Conservation (phyloP, 202 grass and related monocot genomes). For the Brachypodium distachyon region DNA sequence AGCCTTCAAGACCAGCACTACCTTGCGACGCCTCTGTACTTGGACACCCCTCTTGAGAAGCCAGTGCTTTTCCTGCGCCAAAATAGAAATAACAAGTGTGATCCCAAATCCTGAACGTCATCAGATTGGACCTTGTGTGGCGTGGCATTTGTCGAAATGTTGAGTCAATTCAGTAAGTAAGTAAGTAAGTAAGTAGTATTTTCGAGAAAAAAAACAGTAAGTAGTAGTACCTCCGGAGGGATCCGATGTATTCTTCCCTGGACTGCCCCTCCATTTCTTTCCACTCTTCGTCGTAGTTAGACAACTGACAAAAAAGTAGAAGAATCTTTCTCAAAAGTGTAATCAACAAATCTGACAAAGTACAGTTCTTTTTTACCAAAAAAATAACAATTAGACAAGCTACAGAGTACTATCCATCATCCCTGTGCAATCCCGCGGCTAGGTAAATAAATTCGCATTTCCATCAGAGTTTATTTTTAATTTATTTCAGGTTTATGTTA, state of each 20-base stretch:
- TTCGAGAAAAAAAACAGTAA: no score
- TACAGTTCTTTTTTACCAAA: background rate
- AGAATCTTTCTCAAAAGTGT: background rate
- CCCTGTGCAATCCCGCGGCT: no score
- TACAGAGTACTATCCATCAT: background rate
- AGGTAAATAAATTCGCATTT: no score
- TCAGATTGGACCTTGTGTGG: background rate
- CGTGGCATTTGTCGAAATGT: background rate
- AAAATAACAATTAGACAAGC: no score
- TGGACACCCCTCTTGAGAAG: conserved; percentile 84
- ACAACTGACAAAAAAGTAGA: conserved; percentile 27
- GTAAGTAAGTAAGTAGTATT: no score
- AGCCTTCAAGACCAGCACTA: background rate
- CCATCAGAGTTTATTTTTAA: no score
- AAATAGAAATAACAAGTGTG: background rate
- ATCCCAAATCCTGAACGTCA: no score
- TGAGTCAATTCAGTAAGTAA: background rate
- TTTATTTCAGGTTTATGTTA: no score
- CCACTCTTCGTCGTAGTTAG: conserved; percentile 50
- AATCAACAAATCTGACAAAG: background rate
- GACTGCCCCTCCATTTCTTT: conserved; percentile 70
- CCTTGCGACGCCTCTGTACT: conserved; percentile 89
- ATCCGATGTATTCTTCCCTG: conserved; percentile 76
- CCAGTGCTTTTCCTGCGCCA: conserved; percentile 60
- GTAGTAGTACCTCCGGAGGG: conserved; percentile 69